Base-by-base conservation (phyloP, 2,329 filamentous ascomycete genomes). In the Periconia sp. region DNA sequence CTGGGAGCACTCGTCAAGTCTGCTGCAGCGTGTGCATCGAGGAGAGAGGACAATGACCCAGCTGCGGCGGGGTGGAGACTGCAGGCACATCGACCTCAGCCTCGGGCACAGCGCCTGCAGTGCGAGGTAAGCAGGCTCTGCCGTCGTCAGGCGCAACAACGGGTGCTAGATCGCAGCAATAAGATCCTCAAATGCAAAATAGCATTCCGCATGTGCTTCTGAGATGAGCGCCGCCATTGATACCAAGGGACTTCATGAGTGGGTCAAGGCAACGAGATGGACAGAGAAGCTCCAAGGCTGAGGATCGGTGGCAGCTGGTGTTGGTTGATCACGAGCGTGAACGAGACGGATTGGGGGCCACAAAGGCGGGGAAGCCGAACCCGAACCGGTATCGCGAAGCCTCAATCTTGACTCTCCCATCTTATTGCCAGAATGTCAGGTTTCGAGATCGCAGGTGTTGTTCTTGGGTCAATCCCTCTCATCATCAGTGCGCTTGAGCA, bases 381-480 rank as follows among this genome's bases (percentile, higher is more conserved):
- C 31, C 5, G 10, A 15, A 18, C n/a, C 16, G 29, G 16, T 32
- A 13, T 4, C 7, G 15, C 7, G 15, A 31, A 9, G 26, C 24
- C 18, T 10, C 29, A 40, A 38, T 15, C 16, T 4, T 11, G n/a
- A 11, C 4, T 12, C 28, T 13, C 7, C 8, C 8, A 31, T 15
- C 28, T 9, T 12, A 16, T 8, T 9, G 22, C 16, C 16, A 31
- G 3, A 9, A 57, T 55, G 43, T 36, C 49, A 7, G 53, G 55
- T 9, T 26, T 54, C 21, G 50, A 58, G 21, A 28, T 56, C 5
- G 42, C 48, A 4, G 53, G 50, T 6, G 31, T 54, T 11, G 43
- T 56, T 9, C 44, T 56, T 12, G 55, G 48, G 3, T 36, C 46
- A 10, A 40, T 57, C 28, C 56, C 53, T 12, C 25, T 7, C 39